These are phyloP conservation scores for Malassezia cuniculi DNA, from an alignment of 1,284 basidiomycete species.

Conservation along the genomic window DNA sequence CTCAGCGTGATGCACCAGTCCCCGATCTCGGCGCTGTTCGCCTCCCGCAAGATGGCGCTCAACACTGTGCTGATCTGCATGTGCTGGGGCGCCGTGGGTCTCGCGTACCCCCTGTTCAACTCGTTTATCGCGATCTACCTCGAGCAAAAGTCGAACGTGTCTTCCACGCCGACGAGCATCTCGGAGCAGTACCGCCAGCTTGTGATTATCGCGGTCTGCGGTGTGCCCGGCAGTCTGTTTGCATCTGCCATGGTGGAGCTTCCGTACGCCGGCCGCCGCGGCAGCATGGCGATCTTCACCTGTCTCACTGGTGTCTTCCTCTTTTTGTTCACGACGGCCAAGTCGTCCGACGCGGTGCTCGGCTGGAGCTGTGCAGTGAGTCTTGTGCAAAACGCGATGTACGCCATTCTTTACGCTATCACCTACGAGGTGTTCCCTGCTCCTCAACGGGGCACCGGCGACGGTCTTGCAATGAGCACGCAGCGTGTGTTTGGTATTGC, in stretches of 20 bases:
- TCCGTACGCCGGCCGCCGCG: constrained; percentile 56
- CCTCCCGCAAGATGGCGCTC: constrained; percentile 54
- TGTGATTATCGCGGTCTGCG: constrained; percentile 55
- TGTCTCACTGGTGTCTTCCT: constrained; percentile 58
- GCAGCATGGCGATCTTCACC: constrained; percentile 55
- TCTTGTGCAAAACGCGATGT: constrained; percentile 56
- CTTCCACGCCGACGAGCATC: constrained; percentile 36
- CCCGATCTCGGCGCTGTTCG: constrained; percentile 56
- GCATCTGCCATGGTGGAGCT: constrained; percentile 53
- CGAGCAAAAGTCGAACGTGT: constrained; percentile 47
- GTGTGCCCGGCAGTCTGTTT: constrained; percentile 54
- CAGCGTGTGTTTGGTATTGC: constrained; percentile 57
- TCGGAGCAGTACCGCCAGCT: constrained; percentile 55
- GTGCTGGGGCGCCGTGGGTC: constrained; percentile 59
- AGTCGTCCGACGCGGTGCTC: constrained; percentile 53
- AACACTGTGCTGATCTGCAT: constrained; percentile 55
- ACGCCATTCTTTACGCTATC: constrained; percentile 57
- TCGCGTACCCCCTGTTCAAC: constrained; percentile 62
- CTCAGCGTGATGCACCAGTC: constrained; percentile 23
- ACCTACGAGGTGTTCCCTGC: constrained; percentile 59
- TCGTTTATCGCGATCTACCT: constrained; percentile 56
- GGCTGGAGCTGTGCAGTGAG: constrained; percentile 59
- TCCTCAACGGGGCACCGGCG: constrained; percentile 60
- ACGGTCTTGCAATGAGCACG: constrained; percentile 55
- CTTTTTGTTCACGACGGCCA: constrained; percentile 57